Conservation (phyloP, 75 land plant species). For the Larix kaempferi region DNA sequence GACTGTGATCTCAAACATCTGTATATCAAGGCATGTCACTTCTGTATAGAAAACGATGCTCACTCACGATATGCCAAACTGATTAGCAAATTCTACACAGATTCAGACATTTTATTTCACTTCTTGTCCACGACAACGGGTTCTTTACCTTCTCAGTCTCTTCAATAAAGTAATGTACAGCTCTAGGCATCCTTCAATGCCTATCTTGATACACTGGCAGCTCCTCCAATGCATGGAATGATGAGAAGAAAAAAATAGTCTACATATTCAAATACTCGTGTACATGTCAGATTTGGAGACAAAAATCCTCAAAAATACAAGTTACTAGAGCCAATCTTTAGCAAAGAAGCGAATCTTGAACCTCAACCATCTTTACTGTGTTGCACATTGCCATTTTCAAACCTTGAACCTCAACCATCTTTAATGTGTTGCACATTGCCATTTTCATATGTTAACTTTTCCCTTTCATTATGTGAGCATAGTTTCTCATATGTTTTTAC, state of each 20-base stretch:
- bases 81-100: neutral
- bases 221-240: neutral
- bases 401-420: slow-evolving; percentile 16
- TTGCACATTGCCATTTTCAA: slow-evolving; percentile 15
- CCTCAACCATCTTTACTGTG: slow-evolving; percentile 25
- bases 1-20: neutral
- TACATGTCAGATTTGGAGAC: neutral
- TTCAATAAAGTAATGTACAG: slow-evolving; percentile 6
- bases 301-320: neutral
- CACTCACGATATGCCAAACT: neutral
- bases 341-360: neutral
- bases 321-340: neutral
- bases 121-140: neutral
- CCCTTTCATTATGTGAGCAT: slow-evolving; percentile 14
- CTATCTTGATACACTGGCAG: neutral
- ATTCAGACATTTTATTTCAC: neutral
- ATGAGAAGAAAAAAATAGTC: slow-evolving; percentile 1
- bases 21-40: slow-evolving; percentile 3
- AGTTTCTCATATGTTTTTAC: slow-evolving; percentile 37
- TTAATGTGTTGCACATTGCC: slow-evolving; percentile 20
- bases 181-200: neutral
- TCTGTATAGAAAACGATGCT: neutral
- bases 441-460: slow-evolving; percentile 18
- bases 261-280: slow-evolving; percentile 7
- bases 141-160: slow-evolving; percentile 4